Evolutionary conservation across 192 early-diverging fungal species (phyloP), one percentile per base, ranked within the genome.

Genomic region (Dimargaris xerosporica): DNA sequence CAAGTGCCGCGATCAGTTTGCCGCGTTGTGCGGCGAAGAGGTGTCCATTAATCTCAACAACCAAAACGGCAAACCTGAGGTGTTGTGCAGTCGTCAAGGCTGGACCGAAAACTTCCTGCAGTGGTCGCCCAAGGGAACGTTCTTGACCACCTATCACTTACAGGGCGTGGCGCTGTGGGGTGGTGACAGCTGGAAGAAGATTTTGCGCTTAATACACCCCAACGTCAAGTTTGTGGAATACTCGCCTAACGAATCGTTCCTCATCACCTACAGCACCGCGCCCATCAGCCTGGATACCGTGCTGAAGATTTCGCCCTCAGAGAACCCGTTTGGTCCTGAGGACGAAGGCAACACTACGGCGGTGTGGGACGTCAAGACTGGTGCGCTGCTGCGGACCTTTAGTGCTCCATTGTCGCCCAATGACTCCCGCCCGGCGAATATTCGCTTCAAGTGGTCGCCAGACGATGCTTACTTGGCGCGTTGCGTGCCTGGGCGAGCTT

Each of bases 131-230:
- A 74, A 85, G 29, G 96, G 96, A 46, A 87, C 89, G 23, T 99
- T 91, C 73, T 78, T 99, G 56, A 80, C 87, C 44, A 95, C 96
- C 23, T 85, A 94, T 80, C 96, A 99, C 69, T 78, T 80, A 56
- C 90, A 88, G 71, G 96, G 96, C 62, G 83, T 97, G 52, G 92
- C 80, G 30, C 80, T 99, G 65, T 99, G 96, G 96, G 93, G 96
- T 69, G 94, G 94, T 28, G 81, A 85, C 23, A 83, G 82, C 47
- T 96, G 88, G 86, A 84, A 82, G 67, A 88, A 92, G 76, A 88
- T 97, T 61, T 78, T 85, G 65, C 87, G 91, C 28, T 94, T 97
- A 66, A 82, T 85, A 28, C 96, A 99, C 68, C 86, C 85, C 29
- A 84, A 86, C 66, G 92, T 94, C 50, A 88, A 87, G 67, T 70